phyloP scores from a whole-genome alignment of 352 stramenopile genomes.

The Phytophthora pini region DNA sequence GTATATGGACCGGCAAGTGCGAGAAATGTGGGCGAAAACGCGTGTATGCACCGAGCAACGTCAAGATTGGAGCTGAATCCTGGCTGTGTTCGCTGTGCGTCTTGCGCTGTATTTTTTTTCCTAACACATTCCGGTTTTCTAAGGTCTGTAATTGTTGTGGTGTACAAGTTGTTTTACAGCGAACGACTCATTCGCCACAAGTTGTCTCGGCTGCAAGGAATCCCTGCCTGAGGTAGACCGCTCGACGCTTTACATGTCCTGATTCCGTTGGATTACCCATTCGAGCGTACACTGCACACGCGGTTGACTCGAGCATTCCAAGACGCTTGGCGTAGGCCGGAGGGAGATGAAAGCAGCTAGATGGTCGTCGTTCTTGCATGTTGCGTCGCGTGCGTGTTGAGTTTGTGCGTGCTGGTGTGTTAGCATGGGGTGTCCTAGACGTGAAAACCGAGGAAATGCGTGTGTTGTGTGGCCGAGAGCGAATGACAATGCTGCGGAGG shows the following conservation, averaged over 20 bases:
- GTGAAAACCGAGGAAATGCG: constrained; percentile 4
- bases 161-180: constrained; percentile 55
- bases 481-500: too few relatives aligned
- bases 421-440: constrained; percentile 15
- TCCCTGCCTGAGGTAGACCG: constrained; percentile 44
- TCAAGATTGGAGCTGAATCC: constrained; percentile 47
- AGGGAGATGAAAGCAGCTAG: constrained; percentile 16
- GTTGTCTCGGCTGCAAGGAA: constrained; percentile 52
- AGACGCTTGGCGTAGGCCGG: constrained; percentile 1
- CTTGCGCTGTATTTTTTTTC: background rate
- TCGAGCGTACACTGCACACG: background rate
- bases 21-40: constrained; percentile 51
- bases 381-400: constrained; percentile 30
- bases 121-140: too few relatives aligned
- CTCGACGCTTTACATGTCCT: constrained; percentile 39
- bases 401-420: constrained; percentile 29
- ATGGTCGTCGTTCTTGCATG: constrained; percentile 21
- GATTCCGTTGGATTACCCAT: constrained; percentile 3
- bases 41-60: constrained; percentile 58
- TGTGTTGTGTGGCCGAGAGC: too few relatives aligned
- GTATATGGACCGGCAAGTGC: constrained; percentile 69
- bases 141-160: constrained; percentile 6
- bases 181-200: constrained; percentile 45
- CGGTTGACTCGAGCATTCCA: background rate
- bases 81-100: constrained; percentile 82